Percentiles rank a stretch among this genome's conserved stretches.
phyloP scores from a whole-genome alignment of 2,329 filamentous ascomycete species.

The Phialocephala sp. region DNA sequence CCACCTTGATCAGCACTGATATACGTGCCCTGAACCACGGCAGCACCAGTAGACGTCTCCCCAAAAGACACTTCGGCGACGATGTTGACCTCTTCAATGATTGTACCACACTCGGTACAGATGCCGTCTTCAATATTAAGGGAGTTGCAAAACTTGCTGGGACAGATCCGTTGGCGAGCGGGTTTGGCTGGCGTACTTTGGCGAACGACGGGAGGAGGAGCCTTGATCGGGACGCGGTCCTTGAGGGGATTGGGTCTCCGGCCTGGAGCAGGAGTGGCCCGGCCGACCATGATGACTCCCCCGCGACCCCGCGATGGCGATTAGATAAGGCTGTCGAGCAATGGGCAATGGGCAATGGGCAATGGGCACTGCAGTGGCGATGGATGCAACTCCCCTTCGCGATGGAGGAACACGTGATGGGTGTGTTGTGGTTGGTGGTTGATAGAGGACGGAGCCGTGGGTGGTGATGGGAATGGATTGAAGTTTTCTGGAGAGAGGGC shows the following conservation, averaged over 20 bases:
- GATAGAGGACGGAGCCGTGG: not conserved
- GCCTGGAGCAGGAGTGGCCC: not conserved
- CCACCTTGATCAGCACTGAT: slow-evolving; percentile 81
- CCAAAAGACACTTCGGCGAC: slow-evolving; percentile 92
- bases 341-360: not conserved
- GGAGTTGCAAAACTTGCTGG: slow-evolving; percentile 64
- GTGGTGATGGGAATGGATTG: not conserved
- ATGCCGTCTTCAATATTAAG: slow-evolving; percentile 69
- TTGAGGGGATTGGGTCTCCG: not conserved
- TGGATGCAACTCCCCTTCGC: not conserved
- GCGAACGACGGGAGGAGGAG: slow-evolving; percentile 31
- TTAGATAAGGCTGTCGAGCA: not conserved
- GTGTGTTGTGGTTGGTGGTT: slow-evolving; percentile 4
- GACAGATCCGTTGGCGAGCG: slow-evolving; percentile 47
- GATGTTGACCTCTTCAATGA: slow-evolving; percentile 86
- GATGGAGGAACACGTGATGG: not conserved
- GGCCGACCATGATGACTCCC: slow-evolving; percentile 7
- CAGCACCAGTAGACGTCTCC: slow-evolving; percentile 83
- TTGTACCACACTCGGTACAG: slow-evolving; percentile 83
- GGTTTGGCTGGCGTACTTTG: slow-evolving; percentile 28
- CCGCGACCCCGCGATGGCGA: not conserved
- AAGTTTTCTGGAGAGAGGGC: not conserved
- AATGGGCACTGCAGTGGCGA: not conserved
- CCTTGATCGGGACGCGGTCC: slow-evolving; percentile 11
- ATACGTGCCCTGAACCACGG: slow-evolving; percentile 88